Evolutionary conservation across 1,284 basidiomycete species (phyloP).

Genomic region (Ganoderma lingzhi): DNA sequence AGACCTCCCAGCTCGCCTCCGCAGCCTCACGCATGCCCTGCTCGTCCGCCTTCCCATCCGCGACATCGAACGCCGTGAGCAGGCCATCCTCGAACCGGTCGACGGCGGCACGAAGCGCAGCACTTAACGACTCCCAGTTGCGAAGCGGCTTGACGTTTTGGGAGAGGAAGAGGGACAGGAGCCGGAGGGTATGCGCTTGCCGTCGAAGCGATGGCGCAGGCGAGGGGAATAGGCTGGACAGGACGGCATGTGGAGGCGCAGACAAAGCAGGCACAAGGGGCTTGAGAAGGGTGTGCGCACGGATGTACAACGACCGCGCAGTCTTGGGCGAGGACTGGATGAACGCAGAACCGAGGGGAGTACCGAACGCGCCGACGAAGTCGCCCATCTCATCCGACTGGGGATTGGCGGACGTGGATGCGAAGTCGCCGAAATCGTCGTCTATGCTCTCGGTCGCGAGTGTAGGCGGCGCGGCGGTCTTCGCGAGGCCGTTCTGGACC

Average conservation of each 20-base stretch:
- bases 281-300: constrained; percentile 71
- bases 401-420: constrained; percentile 50
- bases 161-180: constrained; percentile 81
- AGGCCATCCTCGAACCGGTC: constrained; percentile 90
- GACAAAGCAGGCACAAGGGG: constrained; percentile 62
- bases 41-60: constrained; percentile 78
- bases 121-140: constrained; percentile 64
- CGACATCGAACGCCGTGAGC: constrained; percentile 85
- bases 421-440: constrained; percentile 94
- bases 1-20: constrained; percentile 86
- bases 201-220: constrained; percentile 49
- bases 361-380: constrained; percentile 54
- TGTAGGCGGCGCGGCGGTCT: constrained; percentile 59
- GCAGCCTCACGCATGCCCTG: constrained; percentile 81
- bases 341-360: constrained; percentile 26
- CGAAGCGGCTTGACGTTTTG: constrained; percentile 69
- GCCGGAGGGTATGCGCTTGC: constrained; percentile 70
- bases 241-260: constrained; percentile 63
- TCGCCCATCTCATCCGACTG: constrained; percentile 60
- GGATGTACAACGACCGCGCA: constrained; percentile 62
- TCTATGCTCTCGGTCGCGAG: constrained; percentile 63
- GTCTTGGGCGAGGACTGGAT: constrained; percentile 43
- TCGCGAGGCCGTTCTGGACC: constrained; percentile 45
- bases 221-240: constrained; percentile 60
- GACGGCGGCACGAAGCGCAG: constrained; percentile 78